Evolutionary conservation across 2,329 filamentous ascomycete genomes (phyloP).

Genomic region (Fusarium sp.): DNA sequence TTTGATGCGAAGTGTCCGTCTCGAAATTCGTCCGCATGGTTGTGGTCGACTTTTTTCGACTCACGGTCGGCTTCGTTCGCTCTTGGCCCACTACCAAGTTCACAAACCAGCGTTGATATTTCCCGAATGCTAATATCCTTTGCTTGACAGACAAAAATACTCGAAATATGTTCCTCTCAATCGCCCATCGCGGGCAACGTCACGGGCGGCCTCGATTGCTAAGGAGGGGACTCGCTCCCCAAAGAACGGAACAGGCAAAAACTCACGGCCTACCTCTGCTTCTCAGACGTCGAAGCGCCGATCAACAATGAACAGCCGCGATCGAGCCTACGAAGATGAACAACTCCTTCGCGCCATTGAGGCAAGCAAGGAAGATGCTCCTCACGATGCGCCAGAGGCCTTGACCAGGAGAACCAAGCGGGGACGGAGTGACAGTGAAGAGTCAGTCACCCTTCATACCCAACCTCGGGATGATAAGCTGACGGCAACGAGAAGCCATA

Average conservation of each 20-base stretch:
- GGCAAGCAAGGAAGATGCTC: conserved; percentile 88
- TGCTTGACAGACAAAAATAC: conserved; percentile 67
- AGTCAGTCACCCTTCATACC: conserved; percentile 71
- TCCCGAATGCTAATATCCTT: background rate
- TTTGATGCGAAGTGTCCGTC: background rate
- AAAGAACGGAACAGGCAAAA: conserved; percentile 73
- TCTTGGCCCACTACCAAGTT: background rate
- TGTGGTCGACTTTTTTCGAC: background rate
- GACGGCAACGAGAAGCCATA: conserved; percentile 69
- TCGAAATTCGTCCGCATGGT: background rate
- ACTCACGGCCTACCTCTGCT: conserved; percentile 63
- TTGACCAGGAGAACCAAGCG: conserved; percentile 79
- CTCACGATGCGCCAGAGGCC: conserved; percentile 62
- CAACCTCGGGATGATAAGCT: conserved; percentile 38
- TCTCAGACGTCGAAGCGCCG: conserved; percentile 78
- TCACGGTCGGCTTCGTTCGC: background rate
- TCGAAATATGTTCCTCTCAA: conserved; percentile 74
- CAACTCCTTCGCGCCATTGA: conserved; percentile 90
- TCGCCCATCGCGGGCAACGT: conserved; percentile 66
- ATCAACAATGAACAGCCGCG: conserved; percentile 97
- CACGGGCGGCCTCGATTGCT: conserved; percentile 73
- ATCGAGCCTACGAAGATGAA: conserved; percentile 95
- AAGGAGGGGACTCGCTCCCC: conserved; percentile 62
- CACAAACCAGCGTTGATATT: background rate
- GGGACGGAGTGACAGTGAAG: conserved; percentile 90